These are phyloP conservation scores for Mollisiaceae sp. DNA, from an alignment of 2,329 filamentous ascomycete species.

Conservation along the genomic window DNA sequence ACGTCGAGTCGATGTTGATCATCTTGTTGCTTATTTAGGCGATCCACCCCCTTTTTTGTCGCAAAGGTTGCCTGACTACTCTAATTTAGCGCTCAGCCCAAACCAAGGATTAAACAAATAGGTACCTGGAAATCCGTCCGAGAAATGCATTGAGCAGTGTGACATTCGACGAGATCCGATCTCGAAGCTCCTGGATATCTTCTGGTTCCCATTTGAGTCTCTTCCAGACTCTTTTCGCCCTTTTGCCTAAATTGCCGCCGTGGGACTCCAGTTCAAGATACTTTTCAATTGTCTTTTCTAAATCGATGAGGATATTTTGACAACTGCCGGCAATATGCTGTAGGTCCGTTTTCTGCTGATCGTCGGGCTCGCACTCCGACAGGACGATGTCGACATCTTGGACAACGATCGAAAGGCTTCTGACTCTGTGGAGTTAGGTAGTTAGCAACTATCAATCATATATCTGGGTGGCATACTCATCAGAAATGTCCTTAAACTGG, in stretches of 20 bases:
- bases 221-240: slow-evolving; percentile 12
- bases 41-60: slow-evolving; percentile 13
- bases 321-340: slow-evolving; percentile 29
- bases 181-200: slow-evolving; percentile 35
- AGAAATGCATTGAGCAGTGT: slow-evolving; percentile 29
- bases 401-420: slow-evolving; percentile 39
- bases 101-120: not conserved
- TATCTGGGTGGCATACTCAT: not conserved
- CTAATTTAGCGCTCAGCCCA: too few relatives aligned
- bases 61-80: not conserved
- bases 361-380: slow-evolving; percentile 26
- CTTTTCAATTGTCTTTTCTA: slow-evolving; percentile 24
- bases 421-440: slow-evolving; percentile 31
- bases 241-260: slow-evolving; percentile 12
- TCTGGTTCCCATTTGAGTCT: slow-evolving; percentile 37
- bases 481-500: slow-evolving; percentile 19
- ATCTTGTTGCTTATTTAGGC: slow-evolving; percentile 21
- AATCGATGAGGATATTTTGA: slow-evolving; percentile 26
- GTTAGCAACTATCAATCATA: slow-evolving; percentile 4
- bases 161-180: slow-evolving; percentile 40
- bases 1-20: slow-evolving; percentile 15
- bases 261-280: slow-evolving; percentile 23
- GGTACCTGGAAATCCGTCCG: not conserved
- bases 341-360: slow-evolving; percentile 31
- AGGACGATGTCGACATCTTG: slow-evolving; percentile 37